Evolutionary conservation across 148 eudicot species (phyloP), one percentile per base, ranked within the genome.

Genomic region (Arbutus unedo): DNA sequence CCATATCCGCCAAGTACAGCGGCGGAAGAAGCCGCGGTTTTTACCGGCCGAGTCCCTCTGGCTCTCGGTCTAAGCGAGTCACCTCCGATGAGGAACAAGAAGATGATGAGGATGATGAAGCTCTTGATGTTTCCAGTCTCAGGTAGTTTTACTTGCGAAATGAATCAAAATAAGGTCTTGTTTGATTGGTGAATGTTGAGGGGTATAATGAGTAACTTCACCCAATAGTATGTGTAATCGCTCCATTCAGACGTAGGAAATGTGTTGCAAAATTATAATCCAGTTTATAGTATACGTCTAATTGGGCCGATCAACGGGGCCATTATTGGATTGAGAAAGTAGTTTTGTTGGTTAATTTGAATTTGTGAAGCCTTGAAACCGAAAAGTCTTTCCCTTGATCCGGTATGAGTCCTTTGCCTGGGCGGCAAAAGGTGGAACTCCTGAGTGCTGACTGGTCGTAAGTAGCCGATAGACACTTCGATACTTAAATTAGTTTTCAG

Each of bases 121-220:
- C 82, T 82, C 91, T 92, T 43, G 88, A 89, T 78, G 83, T 90
- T 4, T 89, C 93, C 44, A 73, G 87, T 15, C 81, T 93, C 77
- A 91, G 89, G 97, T 90, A 54, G 41, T 48, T 4, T 56, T 41
- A 15, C 38, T 21, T 15, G 59, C 49, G 0, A 16, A 44, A 11
- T 18, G 45, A 8, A 10, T 51, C 43, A n/a, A 41, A 14, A 70
- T 51, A 51, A 51, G 54, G 56, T 54, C 15, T 54, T 54, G 56
- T 54, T 54, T 11, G 56, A 54, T 54, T 54, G 56, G 2, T 9
- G 21, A 5, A 6, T 59, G 19, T 59, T 9, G 23, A 18, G 23
- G 21, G 64, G 64, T 59, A n/a, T 9, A n/a, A n/a, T 60, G 66
- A 60, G 25, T 6, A 31, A 31, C 38, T 31, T 31, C 1, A 31